Percentiles rank a stretch among this genome's conserved stretches.
These are phyloP conservation scores for Albatrellus ellisii DNA, from an alignment of 768 basidiomycete species.

Conservation along the genomic window DNA sequence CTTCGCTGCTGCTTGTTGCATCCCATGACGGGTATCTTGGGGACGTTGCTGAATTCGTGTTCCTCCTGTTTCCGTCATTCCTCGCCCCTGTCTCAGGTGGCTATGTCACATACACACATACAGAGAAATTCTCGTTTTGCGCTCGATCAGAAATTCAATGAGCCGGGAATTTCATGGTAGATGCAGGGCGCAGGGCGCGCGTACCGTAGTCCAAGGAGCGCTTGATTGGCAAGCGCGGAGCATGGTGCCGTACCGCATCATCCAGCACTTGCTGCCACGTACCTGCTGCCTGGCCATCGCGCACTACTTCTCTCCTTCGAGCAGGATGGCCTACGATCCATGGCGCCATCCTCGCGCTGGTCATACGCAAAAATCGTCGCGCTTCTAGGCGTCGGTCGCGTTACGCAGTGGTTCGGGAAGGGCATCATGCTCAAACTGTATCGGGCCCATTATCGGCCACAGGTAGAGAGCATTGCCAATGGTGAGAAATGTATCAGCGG, in stretches of 20 bases:
- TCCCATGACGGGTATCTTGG: slow-evolving; percentile 46
- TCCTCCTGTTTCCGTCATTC: slow-evolving; percentile 64
- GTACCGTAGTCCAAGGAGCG: slow-evolving; percentile 46
- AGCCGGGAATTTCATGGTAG: slow-evolving; percentile 55
- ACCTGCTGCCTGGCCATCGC: slow-evolving; percentile 59
- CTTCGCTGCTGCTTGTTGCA: slow-evolving; percentile 42
- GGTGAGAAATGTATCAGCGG: not conserved
- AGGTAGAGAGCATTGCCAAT: slow-evolving; percentile 27
- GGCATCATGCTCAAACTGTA: slow-evolving; percentile 49
- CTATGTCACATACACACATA: no score
- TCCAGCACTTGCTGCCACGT: slow-evolving; percentile 50
- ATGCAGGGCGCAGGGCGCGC: slow-evolving; percentile 36
- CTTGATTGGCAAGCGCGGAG: slow-evolving; percentile 52
- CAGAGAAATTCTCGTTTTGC: slow-evolving; percentile 41
- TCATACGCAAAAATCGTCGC: slow-evolving; percentile 46
- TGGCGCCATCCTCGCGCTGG: slow-evolving; percentile 38
- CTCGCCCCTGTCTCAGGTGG: slow-evolving; percentile 54
- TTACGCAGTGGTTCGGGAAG: slow-evolving; percentile 47
- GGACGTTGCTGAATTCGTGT: slow-evolving; percentile 51
- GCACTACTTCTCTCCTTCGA: slow-evolving; percentile 43
- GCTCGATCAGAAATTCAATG: slow-evolving; percentile 52
- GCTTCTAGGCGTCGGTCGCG: slow-evolving; percentile 54
- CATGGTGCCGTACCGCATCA: slow-evolving; percentile 45
- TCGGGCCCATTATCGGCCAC: no score
- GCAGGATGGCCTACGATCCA: slow-evolving; percentile 30